Evolutionary conservation across 352 stramenopile species (phyloP).

Genomic region (Nannochloropsis limnetica): DNA sequence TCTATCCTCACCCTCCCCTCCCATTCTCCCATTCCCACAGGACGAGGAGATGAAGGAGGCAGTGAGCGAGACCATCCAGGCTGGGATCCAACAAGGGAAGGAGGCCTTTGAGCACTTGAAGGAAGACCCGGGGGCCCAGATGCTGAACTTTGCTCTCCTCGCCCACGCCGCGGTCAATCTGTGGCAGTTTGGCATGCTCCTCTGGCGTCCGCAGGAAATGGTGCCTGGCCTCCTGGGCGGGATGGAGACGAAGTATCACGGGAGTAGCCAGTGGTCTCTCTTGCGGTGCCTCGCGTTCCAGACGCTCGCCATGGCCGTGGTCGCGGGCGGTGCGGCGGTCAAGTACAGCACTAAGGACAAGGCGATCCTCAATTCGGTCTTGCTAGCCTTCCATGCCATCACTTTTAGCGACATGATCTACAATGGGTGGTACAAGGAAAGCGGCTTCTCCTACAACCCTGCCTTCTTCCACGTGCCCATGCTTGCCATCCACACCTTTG

Average conservation of each 20-base stretch:
- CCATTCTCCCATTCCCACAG: no score
- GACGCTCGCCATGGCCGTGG: background rate
- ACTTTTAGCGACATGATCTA: slow-evolving; percentile 2
- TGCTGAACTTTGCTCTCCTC: background rate
- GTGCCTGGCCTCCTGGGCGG: background rate
- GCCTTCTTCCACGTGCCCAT: background rate
- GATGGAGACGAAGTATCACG: background rate
- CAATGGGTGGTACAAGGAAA: background rate
- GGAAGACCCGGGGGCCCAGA: background rate
- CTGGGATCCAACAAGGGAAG: slow-evolving; percentile 23
- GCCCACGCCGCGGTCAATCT: background rate
- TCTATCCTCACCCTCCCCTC: background rate
- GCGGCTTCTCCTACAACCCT: background rate
- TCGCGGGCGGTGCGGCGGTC: background rate
- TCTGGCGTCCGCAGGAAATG: slow-evolving; percentile 25
- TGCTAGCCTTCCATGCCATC: slow-evolving; percentile 16
- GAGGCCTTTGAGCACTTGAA: slow-evolving; percentile 27
- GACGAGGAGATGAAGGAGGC: slow-evolving; percentile 18
- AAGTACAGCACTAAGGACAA: slow-evolving; percentile 15
- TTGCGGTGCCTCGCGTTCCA: slow-evolving; percentile 29
- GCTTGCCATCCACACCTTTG: slow-evolving; percentile 12
- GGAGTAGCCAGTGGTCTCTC: background rate
- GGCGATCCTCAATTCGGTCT: slow-evolving; percentile 18
- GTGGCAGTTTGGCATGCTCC: background rate
- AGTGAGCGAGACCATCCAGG: background rate